Evolutionary conservation across 129 eudicot genomes (phyloP).

Genomic region (Chrysanthemum seticuspe): DNA sequence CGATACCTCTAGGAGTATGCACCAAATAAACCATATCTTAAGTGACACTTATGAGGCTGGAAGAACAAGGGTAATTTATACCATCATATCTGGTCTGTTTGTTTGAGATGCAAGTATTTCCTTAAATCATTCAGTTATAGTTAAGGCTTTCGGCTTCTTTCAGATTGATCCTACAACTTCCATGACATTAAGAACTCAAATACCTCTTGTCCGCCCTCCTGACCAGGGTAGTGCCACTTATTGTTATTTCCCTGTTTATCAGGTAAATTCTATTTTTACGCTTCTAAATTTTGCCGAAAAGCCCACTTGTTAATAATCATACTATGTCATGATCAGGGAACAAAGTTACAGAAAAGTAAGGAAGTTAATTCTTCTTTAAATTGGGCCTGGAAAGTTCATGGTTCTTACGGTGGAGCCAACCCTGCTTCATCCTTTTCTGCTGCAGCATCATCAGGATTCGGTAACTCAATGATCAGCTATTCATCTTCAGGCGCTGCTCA

Average conservation of each 20-base stretch:
- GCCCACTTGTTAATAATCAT: background rate
- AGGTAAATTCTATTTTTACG: conserved; percentile 29
- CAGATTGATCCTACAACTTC: conserved; percentile 27
- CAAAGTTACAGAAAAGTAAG: conserved; percentile 1
- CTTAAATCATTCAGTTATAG: background rate
- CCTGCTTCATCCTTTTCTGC: conserved; percentile 16
- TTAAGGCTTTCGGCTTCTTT: background rate
- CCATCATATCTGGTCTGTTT: too few relatives aligned
- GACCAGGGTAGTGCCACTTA: conserved; percentile 20
- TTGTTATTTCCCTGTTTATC: conserved; percentile 33
- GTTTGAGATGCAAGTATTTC: too few relatives aligned
- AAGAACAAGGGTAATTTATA: too few relatives aligned
- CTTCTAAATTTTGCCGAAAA: background rate
- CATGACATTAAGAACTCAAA: conserved; percentile 14
- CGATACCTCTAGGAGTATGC: too few relatives aligned
- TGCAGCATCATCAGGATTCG: conserved; percentile 18
- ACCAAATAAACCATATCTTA: too few relatives aligned
- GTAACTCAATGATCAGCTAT: conserved; percentile 27
- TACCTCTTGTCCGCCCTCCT: conserved; percentile 35
- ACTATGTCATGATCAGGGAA: conserved; percentile 16
- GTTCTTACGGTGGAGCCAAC: conserved; percentile 30
- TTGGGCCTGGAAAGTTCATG: conserved; percentile 43
- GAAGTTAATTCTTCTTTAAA: conserved; percentile 5
- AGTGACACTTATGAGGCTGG: too few relatives aligned
- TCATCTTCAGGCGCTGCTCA: conserved; percentile 38